phyloP scores from a whole-genome alignment of 176 grass and related monocot species.

The Cenchrus americanus region DNA sequence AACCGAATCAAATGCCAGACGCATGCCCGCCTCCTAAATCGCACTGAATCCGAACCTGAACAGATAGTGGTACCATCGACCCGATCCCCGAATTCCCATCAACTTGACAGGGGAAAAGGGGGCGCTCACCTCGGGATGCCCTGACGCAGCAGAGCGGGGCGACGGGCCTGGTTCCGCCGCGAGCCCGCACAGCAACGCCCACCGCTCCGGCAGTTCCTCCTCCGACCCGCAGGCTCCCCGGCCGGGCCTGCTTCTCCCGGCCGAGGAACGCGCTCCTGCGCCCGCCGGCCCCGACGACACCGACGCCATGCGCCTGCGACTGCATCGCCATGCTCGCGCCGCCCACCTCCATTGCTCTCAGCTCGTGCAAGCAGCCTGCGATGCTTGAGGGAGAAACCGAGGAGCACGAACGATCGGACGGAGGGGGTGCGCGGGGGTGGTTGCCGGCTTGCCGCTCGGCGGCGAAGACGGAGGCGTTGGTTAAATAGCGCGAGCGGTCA shows the following conservation, averaged over 20 bases:
- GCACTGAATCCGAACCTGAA: background rate
- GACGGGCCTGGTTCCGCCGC: slow-evolving; percentile 7
- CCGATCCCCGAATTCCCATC: background rate
- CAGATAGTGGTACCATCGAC: background rate
- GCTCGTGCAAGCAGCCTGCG: background rate
- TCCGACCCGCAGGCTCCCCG: slow-evolving; percentile 22
- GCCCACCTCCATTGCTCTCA: slow-evolving; percentile 39
- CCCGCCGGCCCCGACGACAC: background rate
- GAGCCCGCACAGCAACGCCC: background rate
- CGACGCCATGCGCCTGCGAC: slow-evolving; percentile 6
- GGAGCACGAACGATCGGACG: background rate
- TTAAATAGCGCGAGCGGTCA: slow-evolving; percentile 10
- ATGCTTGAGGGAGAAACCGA: background rate
- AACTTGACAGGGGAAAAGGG: background rate
- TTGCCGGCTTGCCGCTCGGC: background rate
- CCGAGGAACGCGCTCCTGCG: background rate
- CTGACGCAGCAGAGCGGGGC: slow-evolving; percentile 37
- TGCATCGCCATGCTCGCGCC: slow-evolving; percentile 34
- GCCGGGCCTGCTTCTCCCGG: background rate
- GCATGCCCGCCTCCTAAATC: slow-evolving; percentile 6
- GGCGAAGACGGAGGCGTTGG: background rate
- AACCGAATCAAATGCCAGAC: background rate
- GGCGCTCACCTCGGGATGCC: slow-evolving; percentile 45
- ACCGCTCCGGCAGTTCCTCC: background rate
- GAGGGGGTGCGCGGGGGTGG: background rate